A percentile compares a stretch with the other conserved stretches of the same genome.
Evolutionary conservation across 208 protist genomes (phyloP).

Genomic region (Leishmania braziliensis): DNA sequence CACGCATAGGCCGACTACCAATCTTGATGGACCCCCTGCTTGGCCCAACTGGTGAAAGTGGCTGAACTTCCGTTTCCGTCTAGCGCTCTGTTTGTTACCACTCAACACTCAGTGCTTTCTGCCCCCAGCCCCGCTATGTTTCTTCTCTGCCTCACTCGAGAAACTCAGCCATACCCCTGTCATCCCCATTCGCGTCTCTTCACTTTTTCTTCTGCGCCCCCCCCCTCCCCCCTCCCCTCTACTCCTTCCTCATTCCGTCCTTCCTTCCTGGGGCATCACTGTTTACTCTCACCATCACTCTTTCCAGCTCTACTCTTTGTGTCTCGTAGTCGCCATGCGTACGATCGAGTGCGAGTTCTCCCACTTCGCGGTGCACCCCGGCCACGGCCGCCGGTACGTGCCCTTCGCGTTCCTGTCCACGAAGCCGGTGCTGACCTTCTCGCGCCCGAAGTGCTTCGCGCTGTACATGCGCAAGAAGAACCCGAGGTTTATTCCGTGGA

Average conservation of each 20-base stretch:
- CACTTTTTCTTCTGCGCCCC: too few relatives aligned
- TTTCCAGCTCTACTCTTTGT: neutral
- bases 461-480: constrained; percentile 96
- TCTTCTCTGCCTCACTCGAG: too few relatives aligned
- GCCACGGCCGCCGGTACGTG: constrained; percentile 94
- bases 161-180: neutral
- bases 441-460: constrained; percentile 87
- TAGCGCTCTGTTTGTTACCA: too few relatives aligned
- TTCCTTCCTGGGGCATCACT: neutral
- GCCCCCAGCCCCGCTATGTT: too few relatives aligned
- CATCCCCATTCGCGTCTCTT: neutral
- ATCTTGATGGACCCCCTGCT: too few relatives aligned
- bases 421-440: constrained; percentile 94
- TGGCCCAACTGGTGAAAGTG: too few relatives aligned
- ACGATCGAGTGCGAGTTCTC: constrained; percentile 94
- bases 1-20: too few relatives aligned
- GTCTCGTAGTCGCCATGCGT: constrained; percentile 64
- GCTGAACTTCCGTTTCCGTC: too few relatives aligned
- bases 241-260: neutral
- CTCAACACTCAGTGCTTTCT: too few relatives aligned
- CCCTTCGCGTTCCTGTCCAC: constrained; percentile 93
- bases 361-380: constrained; percentile 93
- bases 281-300: neutral
- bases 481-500: constrained; percentile 93
- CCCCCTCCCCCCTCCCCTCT: too few relatives aligned